Conservation (phyloP, 805 yeast genomes). For the Zygosaccharomyces bisporus region DNA sequence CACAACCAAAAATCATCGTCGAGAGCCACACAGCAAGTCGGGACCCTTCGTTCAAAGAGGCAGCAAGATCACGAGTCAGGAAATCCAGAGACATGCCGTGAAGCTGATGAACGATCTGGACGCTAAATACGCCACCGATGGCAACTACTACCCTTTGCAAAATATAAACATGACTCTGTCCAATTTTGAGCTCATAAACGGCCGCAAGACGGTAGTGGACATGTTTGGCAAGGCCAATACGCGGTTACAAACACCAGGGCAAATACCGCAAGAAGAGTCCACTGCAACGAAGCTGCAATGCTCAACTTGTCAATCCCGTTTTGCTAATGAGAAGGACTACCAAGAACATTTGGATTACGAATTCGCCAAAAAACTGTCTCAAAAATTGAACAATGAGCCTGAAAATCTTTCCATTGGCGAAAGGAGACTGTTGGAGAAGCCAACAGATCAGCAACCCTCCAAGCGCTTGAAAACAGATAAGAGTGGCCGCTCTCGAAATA, state of each 20-base stretch:
- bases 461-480: slow-evolving; percentile 1
- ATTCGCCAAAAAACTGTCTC: slow-evolving; percentile 47
- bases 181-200: slow-evolving; percentile 47
- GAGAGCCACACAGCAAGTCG: slow-evolving; percentile 24
- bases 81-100: slow-evolving; percentile 35
- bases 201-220: slow-evolving; percentile 31
- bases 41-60: slow-evolving; percentile 14
- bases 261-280: background rate
- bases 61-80: slow-evolving; percentile 19
- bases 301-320: slow-evolving; percentile 20
- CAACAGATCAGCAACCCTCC: background rate
- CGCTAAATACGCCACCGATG: slow-evolving; percentile 22
- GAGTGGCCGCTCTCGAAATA: slow-evolving; percentile 8
- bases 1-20: slow-evolving; percentile 33
- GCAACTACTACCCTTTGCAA: slow-evolving; percentile 44
- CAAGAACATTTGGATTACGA: slow-evolving; percentile 55
- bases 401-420: slow-evolving; percentile 30
- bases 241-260: background rate
- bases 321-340: slow-evolving; percentile 17
- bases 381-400: slow-evolving; percentile 38
- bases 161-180: slow-evolving; percentile 51
- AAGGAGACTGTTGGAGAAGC: slow-evolving; percentile 23
- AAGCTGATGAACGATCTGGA: slow-evolving; percentile 43
- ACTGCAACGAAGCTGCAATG: slow-evolving; percentile 14
- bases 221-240: slow-evolving; percentile 29